Conservation (phyloP, 2,329 filamentous ascomycete species). For the Aspergillus transmontanensis region DNA sequence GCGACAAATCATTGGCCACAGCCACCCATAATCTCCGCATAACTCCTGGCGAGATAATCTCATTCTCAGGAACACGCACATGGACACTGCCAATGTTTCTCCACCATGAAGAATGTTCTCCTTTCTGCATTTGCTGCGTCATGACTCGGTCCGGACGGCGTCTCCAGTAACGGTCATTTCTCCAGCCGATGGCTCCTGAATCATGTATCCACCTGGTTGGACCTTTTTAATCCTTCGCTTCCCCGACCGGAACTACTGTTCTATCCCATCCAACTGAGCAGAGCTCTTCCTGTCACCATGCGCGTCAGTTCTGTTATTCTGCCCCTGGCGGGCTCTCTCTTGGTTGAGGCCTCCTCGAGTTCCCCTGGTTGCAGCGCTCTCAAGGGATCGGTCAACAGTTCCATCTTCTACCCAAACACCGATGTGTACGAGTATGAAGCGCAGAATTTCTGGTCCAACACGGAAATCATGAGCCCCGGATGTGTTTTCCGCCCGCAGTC, state of each 20-base stretch:
- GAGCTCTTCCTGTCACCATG: constrained; percentile 18
- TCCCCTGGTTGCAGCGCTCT: constrained; percentile 24
- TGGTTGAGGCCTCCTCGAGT: constrained; percentile 11
- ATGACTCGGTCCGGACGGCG: background rate
- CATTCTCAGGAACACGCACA: background rate
- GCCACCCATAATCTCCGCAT: background rate
- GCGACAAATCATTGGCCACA: background rate
- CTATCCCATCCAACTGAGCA: background rate
- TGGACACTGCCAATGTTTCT: background rate
- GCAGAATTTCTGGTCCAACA: constrained; percentile 40
- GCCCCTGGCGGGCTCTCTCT: constrained; percentile 13
- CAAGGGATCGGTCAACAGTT: constrained; percentile 16
- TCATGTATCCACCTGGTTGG: background rate
- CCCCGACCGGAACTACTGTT: background rate
- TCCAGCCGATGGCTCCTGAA: background rate
- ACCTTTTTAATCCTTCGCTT: background rate
- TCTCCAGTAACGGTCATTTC: background rate
- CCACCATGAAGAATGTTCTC: background rate
- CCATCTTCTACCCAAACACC: constrained; percentile 26
- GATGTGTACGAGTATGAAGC: constrained; percentile 35
- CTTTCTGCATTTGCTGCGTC: background rate
- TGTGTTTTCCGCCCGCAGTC: constrained; percentile 39
- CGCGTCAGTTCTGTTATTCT: constrained; percentile 17
- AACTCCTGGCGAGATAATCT: too few species aligned
- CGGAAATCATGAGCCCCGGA: constrained; percentile 34